phyloP scores from a whole-genome alignment of 306 rosid genomes.

The Cicer pinnatifidum region DNA sequence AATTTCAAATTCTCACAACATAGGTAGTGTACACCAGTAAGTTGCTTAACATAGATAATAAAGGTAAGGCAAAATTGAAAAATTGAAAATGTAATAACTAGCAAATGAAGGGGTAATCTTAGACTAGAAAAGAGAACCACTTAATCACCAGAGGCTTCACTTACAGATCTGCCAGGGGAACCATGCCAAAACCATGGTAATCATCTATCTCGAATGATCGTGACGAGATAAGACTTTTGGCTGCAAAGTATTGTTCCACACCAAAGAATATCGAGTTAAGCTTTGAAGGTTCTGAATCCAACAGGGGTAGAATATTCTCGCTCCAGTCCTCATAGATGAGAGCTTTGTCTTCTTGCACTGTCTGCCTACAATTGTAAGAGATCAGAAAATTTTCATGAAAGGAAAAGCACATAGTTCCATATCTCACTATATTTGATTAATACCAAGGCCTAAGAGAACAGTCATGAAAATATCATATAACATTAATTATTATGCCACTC shows the following conservation, averaged over 20 bases:
- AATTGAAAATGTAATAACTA: slow-evolving; percentile 24
- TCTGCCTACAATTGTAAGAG: slow-evolving; percentile 60
- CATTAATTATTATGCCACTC: not conserved
- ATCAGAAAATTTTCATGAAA: slow-evolving; percentile 49
- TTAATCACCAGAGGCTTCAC: slow-evolving; percentile 44
- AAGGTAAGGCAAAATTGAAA: not conserved
- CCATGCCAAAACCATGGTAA: slow-evolving; percentile 91
- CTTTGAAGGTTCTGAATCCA: slow-evolving; percentile 50
- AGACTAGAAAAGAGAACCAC: slow-evolving; percentile 29
- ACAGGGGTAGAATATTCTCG: slow-evolving; percentile 69
- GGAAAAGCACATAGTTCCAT: slow-evolving; percentile 7
- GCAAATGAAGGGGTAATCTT: not conserved
- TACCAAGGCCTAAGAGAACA: not conserved
- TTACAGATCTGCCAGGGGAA: slow-evolving; percentile 92
- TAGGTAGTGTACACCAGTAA: too few species aligned
- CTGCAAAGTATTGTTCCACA: slow-evolving; percentile 68
- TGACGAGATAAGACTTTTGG: slow-evolving; percentile 74
- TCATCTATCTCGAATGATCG: slow-evolving; percentile 76
- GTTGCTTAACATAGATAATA: too few species aligned
- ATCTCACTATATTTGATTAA: slow-evolving; percentile 23
- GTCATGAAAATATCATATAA: slow-evolving; percentile 7
- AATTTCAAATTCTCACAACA: slow-evolving; percentile 2
- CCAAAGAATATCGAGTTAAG: slow-evolving; percentile 57
- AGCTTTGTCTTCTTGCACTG: slow-evolving; percentile 72
- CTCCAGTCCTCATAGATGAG: slow-evolving; percentile 80